Evolutionary conservation across 352 stramenopile species (phyloP), one percentile per base, ranked within the genome.

Genomic region (Phytopythium helicoides): DNA sequence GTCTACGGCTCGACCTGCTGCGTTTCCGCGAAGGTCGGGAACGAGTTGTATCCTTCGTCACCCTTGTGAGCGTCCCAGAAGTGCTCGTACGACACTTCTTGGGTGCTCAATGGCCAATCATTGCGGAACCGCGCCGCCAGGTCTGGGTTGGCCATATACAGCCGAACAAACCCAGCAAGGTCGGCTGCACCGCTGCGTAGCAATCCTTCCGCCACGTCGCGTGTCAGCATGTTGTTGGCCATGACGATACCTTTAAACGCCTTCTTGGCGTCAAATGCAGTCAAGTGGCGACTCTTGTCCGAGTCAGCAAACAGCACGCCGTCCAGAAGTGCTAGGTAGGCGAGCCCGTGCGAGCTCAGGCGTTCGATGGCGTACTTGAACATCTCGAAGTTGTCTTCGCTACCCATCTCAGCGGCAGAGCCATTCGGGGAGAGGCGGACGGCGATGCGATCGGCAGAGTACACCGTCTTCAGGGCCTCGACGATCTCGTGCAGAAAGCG

Each of bases 401-500:
- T 58, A 16, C 56, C 55, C 58, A 73, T 73, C 16, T 57, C 62
- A 8, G 59, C 58, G 33, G 64, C 79, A 36, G 51, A 52, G 18
- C 62, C 62, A 7, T 58, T 66, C 12, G 66, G 66, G 2, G 64
- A 59, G 26, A 70, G 42, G 15, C 63, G 60, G 18, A 76, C 56
- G 40, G 59, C 64, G 16, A 75, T 66, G 37, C 48, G 62, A 40
- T 75, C 46, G 21, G 31, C 41, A 2, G 58, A 51, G 39, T 57
- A 68, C 8, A 64, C 68, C 7, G 42, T 64, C 36, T 66, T 71
- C 37, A 86, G 37, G 10, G 68, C 68, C 53, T 88, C 63, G 54
- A 92, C n/a, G 48, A 86, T 60, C 58, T 93, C 74, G 16, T 71
- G 52, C 26, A 91, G 62, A 10, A 96, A 64, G 9, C 76, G 68